These are phyloP conservation scores for Protostelium mycophagum DNA, from an alignment of 78 protist species.

Conservation along the genomic window DNA sequence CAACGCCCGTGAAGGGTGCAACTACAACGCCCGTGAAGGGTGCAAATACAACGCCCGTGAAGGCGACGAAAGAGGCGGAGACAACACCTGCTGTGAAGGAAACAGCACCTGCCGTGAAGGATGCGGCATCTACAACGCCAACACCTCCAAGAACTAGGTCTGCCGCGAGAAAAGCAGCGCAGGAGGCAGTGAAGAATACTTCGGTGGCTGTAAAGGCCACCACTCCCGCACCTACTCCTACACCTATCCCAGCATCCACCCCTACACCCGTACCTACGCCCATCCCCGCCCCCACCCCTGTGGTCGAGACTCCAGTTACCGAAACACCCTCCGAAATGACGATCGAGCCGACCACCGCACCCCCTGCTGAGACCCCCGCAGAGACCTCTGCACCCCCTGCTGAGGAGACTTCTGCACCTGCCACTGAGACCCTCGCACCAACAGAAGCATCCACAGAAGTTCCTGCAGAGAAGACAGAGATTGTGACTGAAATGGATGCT, in stretches of 20 bases:
- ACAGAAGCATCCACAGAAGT: too few relatives aligned
- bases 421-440: neutral
- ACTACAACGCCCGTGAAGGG: neutral
- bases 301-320: neutral
- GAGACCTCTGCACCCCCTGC: neutral
- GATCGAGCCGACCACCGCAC: neutral
- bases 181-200: neutral
- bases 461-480: too few relatives aligned
- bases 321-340: neutral
- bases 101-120: neutral
- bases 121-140: too few relatives aligned
- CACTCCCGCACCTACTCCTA: neutral
- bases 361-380: neutral
- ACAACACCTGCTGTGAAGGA: neutral
- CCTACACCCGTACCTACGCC: neutral
- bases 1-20: too few relatives aligned
- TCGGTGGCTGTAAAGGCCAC: neutral
- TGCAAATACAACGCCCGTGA: neutral
- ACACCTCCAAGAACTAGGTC: neutral
- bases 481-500: too few relatives aligned
- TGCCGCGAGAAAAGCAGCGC: neutral
- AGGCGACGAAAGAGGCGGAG: neutral
- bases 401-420: neutral
- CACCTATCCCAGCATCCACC: neutral
- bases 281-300: neutral